Evolutionary conservation across 352 stramenopile genomes (phyloP).

Genomic region (Phytophthora macrochlamydospora): DNA sequence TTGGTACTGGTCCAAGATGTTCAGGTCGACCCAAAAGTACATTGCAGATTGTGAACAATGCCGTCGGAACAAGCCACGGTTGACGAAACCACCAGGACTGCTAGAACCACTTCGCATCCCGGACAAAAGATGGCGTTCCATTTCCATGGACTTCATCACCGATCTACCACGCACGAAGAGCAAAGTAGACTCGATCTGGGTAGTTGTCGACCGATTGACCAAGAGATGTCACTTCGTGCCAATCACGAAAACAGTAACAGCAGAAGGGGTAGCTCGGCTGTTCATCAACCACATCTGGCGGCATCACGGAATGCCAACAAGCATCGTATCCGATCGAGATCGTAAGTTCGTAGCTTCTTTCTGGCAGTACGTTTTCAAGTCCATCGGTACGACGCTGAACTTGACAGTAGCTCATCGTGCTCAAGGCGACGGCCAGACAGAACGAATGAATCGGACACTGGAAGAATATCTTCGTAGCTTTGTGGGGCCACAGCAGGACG

Average conservation of each 20-base stretch:
- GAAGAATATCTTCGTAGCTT: slow-evolving; percentile 13
- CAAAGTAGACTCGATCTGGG: slow-evolving; percentile 12
- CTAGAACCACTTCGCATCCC: neutral
- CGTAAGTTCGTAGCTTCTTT: slow-evolving; percentile 20
- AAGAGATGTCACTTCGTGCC: slow-evolving; percentile 7
- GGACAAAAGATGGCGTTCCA: slow-evolving; percentile 3
- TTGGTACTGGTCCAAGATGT: slow-evolving; percentile 2
- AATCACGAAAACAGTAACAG: slow-evolving; percentile 5
- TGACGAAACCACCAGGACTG: neutral
- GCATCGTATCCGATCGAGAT: slow-evolving; percentile 8
- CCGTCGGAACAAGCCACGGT: slow-evolving; percentile 1
- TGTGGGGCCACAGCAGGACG: slow-evolving; percentile 11
- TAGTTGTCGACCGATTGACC: slow-evolving; percentile 18
- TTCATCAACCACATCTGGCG: neutral
- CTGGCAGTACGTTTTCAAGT: slow-evolving; percentile 1
- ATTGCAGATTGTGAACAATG: neutral
- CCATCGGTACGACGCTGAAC: too few relatives aligned
- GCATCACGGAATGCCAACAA: neutral
- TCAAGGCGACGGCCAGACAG: slow-evolving; percentile 16
- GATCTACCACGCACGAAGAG: neutral
- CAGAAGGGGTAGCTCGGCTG: slow-evolving; percentile 4
- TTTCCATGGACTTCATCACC: slow-evolving; percentile 20
- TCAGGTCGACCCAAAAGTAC: neutral
- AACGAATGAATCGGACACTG: slow-evolving; percentile 13
- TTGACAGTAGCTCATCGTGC: slow-evolving; percentile 8